These are phyloP conservation scores for Cryptococcus sp. DNA, from an alignment of 1,284 basidiomycete species.

Conservation along the genomic window DNA sequence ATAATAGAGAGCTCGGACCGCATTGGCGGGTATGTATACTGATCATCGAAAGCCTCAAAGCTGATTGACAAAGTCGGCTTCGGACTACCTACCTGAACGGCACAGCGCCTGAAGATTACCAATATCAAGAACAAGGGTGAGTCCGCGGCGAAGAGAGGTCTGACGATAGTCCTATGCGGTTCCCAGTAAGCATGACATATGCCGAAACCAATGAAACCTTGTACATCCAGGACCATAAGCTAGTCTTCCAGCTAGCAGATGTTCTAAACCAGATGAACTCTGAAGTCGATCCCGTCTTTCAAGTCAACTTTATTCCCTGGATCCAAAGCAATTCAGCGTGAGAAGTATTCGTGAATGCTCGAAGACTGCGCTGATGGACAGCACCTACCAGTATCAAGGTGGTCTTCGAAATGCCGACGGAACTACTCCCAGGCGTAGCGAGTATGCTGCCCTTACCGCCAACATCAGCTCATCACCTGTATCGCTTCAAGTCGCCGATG, in stretches of 20 bases:
- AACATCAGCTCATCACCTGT: constrained; percentile 5
- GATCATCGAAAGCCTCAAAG: background rate
- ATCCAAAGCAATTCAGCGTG: constrained; percentile 15
- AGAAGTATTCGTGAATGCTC: background rate
- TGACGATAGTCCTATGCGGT: constrained; percentile 18
- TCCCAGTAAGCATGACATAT: constrained; percentile 21
- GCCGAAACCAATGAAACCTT: constrained; percentile 22
- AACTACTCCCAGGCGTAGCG: constrained; percentile 16
- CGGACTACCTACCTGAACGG: constrained; percentile 21
- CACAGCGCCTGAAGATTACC: constrained; percentile 21
- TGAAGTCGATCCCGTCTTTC: constrained; percentile 10
- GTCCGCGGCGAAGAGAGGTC: background rate
- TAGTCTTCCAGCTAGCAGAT: constrained; percentile 30
- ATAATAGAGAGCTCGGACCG: constrained; percentile 22
- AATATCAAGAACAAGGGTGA: constrained; percentile 28
- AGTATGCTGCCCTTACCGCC: constrained; percentile 13
- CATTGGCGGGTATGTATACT: constrained; percentile 18
- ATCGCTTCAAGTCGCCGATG: constrained; percentile 8
- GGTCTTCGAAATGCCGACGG: constrained; percentile 21
- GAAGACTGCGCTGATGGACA: background rate
- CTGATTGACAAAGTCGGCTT: constrained; percentile 11
- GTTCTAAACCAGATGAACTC: constrained; percentile 22
- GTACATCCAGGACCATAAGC: constrained; percentile 23
- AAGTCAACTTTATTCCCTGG: constrained; percentile 28
- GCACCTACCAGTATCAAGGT: constrained; percentile 13